phyloP scores from a whole-genome alignment of 2,329 filamentous ascomycete species.

The Purpureocillium takamizusanense region DNA sequence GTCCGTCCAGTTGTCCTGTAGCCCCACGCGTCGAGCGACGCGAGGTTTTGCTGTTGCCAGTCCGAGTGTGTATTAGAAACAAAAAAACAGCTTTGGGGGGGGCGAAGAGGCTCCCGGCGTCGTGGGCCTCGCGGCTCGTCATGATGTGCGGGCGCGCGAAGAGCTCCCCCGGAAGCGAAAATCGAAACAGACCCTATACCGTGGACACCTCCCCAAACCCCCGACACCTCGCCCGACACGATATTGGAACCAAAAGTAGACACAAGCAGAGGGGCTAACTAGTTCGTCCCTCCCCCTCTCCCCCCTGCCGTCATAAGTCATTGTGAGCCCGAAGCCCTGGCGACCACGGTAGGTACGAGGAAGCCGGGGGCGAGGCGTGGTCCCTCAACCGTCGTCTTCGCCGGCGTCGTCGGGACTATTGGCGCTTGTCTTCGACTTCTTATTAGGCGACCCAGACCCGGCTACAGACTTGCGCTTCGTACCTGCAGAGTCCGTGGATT shows the following conservation, averaged over 20 bases:
- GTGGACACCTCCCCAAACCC: conserved; percentile 7
- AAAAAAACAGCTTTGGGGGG: conserved; percentile 11
- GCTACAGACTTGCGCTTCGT: conserved; percentile 54
- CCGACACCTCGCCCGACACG: conserved; percentile 6
- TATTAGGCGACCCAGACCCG: conserved; percentile 37
- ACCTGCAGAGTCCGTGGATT: conserved; percentile 24
- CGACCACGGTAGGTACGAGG: too few species aligned
- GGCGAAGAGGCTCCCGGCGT: too few species aligned
- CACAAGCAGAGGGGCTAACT: too few species aligned
- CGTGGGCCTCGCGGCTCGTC: too few species aligned
- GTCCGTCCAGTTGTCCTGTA: conserved; percentile 23
- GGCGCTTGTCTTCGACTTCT: conserved; percentile 47
- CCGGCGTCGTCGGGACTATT: conserved; percentile 30
- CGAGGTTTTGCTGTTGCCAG: conserved; percentile 27
- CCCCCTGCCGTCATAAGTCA: conserved; percentile 21
- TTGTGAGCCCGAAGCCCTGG: conserved; percentile 19
- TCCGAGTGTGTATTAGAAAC: conserved; percentile 24
- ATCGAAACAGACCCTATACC: conserved; percentile 1
- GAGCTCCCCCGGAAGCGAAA: neutral
- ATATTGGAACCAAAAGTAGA: conserved; percentile 8
- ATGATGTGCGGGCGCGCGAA: too few species aligned
- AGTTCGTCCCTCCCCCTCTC: too few species aligned
- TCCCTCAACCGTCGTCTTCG: conserved; percentile 17
- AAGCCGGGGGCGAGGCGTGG: too few species aligned
- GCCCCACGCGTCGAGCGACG: conserved; percentile 3